Evolutionary conservation across 371 early-diverging fungal species (phyloP), one percentile per base, ranked within the genome.

Genomic region (Apophysomyces trapeziformis): DNA sequence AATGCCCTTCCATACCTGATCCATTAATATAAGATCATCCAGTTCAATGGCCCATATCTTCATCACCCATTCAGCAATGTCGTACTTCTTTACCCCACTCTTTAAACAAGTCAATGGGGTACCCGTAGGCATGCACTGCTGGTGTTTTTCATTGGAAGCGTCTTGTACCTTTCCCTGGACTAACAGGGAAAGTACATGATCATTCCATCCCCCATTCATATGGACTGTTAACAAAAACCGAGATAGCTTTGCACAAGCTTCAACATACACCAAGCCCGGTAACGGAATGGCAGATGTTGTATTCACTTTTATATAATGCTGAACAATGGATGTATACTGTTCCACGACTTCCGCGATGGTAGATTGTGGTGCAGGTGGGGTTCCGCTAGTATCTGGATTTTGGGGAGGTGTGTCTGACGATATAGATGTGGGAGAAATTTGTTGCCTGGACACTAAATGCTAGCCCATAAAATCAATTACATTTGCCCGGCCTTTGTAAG

Each of bases 61-160:
- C 66, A 84, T 85, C 0, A 85, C 74, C 90, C 90, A 91, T 58
- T 84, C 77, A 14, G 82, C 73, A 58, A 90, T 80, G 36, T 86
- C 87, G 35, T 74, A 67, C 45, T 82, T 72, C 5, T 82, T 64
- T 4, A 83, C 76, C 1, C 85, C 85, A 38, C 67, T 78, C 47
- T 74, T 64, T 72, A 79, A 63, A 7, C 44, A 41, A 11, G 58
- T 38, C 8, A 38, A 21, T 8, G 21, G 37, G 21, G 65, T 58
- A 12, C 58, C 63, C n/a, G 60, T 39, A 4, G 64, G 47, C 37
- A 64, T 39, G 54, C 18, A 21, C 57, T 13, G 35, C 26, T 26
- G 57, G 12, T 63, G 6, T 36, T 63, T 16, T 8, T 35, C 38
- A 5, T 56, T 47, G 39, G 47, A 11, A 5, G 47, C 57, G 38